Percentiles rank a stretch among this genome's conserved stretches.
These are phyloP conservation scores for Nakazawaea holstii DNA, from an alignment of 805 yeast genomes.

Conservation along the genomic window DNA sequence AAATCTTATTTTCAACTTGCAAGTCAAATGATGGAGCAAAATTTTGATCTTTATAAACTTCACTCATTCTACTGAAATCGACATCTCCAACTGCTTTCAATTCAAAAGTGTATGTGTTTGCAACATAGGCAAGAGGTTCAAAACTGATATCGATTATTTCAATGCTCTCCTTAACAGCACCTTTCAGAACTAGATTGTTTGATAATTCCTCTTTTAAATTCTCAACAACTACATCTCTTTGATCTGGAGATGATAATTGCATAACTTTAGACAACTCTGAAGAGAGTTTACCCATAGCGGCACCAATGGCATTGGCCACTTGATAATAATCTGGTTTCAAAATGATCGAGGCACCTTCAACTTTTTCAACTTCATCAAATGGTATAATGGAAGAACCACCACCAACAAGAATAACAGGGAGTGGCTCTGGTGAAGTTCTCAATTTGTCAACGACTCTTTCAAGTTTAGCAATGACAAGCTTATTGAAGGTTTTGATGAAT, in stretches of 20 bases:
- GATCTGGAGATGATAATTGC: background rate
- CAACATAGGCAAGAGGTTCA: constrained; percentile 28
- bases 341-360: constrained; percentile 36
- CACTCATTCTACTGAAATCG: constrained; percentile 26
- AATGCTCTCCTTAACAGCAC: constrained; percentile 21
- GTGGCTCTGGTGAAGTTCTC: constrained; percentile 37
- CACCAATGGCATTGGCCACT: constrained; percentile 48
- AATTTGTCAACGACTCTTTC: constrained; percentile 37
- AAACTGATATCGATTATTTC: constrained; percentile 19
- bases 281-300: constrained; percentile 41
- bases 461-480: constrained; percentile 23
- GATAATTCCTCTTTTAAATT: constrained; percentile 15
- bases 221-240: constrained; percentile 16
- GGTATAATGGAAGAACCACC: constrained; percentile 45
- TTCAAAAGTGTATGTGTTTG: constrained; percentile 27
- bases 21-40: constrained; percentile 1
- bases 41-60: constrained; percentile 7
- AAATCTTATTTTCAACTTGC: constrained; percentile 12
- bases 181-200: constrained; percentile 18
- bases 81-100: constrained; percentile 39
- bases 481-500: constrained; percentile 11
- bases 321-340: constrained; percentile 34
- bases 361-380: constrained; percentile 13
- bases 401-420: constrained; percentile 40
- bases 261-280: constrained; percentile 16